These are phyloP conservation scores for Flaveria linearis DNA, from an alignment of 129 eudicot genomes.

Conservation along the genomic window DNA sequence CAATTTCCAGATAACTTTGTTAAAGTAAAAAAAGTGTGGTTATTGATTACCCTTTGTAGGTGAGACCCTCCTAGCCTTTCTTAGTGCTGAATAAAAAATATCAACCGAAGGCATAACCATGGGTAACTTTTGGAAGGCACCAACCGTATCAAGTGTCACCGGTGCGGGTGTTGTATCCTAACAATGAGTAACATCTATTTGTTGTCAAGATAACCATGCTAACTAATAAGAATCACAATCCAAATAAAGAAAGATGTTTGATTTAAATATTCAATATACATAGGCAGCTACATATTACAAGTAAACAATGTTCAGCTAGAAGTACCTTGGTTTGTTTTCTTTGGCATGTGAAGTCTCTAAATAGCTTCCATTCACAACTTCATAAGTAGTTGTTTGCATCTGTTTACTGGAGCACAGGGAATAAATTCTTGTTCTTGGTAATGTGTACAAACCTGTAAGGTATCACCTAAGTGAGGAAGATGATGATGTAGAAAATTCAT, in stretches of 20 bases:
- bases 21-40: not conserved
- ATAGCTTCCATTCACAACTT: conserved; percentile 75
- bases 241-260: too few relatives aligned
- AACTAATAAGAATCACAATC: too few relatives aligned
- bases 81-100: conserved; percentile 67
- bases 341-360: conserved; percentile 43
- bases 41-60: conserved; percentile 87
- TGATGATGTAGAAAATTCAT: not conserved
- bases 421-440: conserved; percentile 40
- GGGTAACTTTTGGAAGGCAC: conserved; percentile 97
- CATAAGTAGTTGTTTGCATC: conserved; percentile 68
- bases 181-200: conserved; percentile 12
- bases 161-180: conserved; percentile 47
- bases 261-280: not conserved
- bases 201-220: too few relatives aligned
- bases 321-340: conserved; percentile 46
- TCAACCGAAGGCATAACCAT: conserved; percentile 97
- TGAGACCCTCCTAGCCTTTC: conserved; percentile 79
- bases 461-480: conserved; percentile 21
- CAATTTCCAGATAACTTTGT: conserved; percentile 18
- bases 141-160: conserved; percentile 45
- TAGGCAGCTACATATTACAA: not conserved
- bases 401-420: conserved; percentile 57
- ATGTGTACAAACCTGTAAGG: conserved; percentile 40
- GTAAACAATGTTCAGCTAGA: not conserved